These are phyloP conservation scores for Neostapfia colusana DNA, from an alignment of 176 grass and related monocot species.

Conservation along the genomic window DNA sequence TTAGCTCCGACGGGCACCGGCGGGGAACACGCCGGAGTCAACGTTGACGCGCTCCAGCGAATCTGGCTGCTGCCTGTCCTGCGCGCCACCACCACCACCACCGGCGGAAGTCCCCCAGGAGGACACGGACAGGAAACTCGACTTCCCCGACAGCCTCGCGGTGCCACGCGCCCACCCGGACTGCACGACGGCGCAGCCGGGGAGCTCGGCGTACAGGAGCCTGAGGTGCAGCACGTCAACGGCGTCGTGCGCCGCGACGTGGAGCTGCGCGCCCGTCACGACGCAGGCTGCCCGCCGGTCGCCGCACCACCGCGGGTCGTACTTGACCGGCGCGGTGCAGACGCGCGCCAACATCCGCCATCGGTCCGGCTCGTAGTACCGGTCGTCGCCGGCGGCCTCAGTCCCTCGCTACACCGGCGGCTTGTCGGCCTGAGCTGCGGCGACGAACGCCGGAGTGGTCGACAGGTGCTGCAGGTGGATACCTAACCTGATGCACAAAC, in stretches of 20 bases:
- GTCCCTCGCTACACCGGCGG: conserved; percentile 52
- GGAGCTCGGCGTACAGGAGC: conserved; percentile 63
- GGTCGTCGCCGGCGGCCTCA: conserved; percentile 51
- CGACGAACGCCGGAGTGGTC: conserved; percentile 58
- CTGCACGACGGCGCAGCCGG: conserved; percentile 51
- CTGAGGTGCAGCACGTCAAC: conserved; percentile 59
- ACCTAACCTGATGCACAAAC: conserved; percentile 46
- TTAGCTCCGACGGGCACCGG: conserved; percentile 59
- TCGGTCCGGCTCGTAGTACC: conserved; percentile 66
- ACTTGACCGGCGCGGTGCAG: conserved; percentile 66
- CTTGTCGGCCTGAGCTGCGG: conserved; percentile 10
- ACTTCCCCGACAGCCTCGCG: conserved; percentile 33
- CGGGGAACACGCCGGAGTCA: conserved; percentile 53
- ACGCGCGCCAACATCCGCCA: conserved; percentile 69
- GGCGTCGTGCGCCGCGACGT: conserved; percentile 45
- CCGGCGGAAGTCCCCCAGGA: conserved; percentile 21
- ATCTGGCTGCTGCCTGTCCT: conserved; percentile 15
- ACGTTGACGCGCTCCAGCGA: conserved; percentile 36
- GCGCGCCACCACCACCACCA: not conserved
- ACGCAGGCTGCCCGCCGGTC: conserved; percentile 40
- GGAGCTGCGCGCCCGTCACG: conserved; percentile 67
- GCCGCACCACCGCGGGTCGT: conserved; percentile 50
- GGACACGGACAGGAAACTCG: conserved; percentile 50
- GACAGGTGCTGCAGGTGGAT: conserved; percentile 78
- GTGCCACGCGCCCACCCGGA: conserved; percentile 58